Evolutionary conservation across 495 filamentous ascomycete genomes (phyloP).

Genomic region (Hypoxylon cercidicola): DNA sequence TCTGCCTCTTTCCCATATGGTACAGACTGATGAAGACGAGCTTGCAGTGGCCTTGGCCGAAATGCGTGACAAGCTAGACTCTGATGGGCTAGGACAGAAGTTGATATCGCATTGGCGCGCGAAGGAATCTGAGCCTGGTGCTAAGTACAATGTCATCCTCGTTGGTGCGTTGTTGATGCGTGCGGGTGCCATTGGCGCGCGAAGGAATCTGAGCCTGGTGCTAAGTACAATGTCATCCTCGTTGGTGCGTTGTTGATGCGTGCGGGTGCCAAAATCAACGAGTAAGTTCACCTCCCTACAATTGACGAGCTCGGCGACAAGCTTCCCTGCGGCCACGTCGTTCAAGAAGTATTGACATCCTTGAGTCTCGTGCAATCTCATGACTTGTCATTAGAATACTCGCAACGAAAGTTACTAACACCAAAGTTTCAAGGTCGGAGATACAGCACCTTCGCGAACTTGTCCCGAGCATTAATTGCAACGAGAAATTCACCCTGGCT

Average conservation of each 20-base stretch:
- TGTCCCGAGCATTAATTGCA: constrained; percentile 11
- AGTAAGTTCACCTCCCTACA: constrained; percentile 11
- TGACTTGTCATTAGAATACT: too few relatives aligned
- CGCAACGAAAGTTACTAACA: background rate
- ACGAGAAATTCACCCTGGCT: constrained; percentile 1
- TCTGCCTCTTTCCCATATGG: background rate
- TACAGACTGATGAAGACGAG: constrained; percentile 5
- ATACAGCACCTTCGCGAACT: constrained; percentile 22
- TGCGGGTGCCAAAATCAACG: constrained; percentile 28
- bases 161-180: constrained; percentile 32
- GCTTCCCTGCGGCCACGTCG: too few relatives aligned
- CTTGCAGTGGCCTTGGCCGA: background rate
- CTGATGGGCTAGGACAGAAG: constrained; percentile 7
- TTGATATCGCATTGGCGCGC: constrained; percentile 14
- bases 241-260: constrained; percentile 32
- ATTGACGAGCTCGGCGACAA: background rate
- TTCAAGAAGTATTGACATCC: too few relatives aligned
- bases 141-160: constrained; percentile 28
- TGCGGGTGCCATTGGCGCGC: constrained; percentile 23
- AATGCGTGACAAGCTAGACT: constrained; percentile 3
- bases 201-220: constrained; percentile 4
- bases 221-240: constrained; percentile 28
- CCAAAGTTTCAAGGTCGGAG: constrained; percentile 4
- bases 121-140: constrained; percentile 4
- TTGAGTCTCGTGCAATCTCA: too few relatives aligned